These are phyloP conservation scores for Psilocybe azurescens DNA, from an alignment of 768 basidiomycete species.

Conservation along the genomic window DNA sequence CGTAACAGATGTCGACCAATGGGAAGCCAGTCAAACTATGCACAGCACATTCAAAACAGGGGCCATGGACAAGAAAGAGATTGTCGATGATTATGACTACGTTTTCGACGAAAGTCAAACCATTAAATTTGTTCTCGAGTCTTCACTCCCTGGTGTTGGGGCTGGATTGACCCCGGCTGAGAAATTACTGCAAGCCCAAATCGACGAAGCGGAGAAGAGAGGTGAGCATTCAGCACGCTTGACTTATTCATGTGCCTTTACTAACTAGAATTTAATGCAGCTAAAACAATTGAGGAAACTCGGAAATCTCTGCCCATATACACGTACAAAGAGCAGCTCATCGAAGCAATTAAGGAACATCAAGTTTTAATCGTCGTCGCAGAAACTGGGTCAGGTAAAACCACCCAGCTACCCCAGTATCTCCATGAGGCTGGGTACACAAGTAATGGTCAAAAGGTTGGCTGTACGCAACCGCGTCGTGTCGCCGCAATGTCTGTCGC, in stretches of 20 bases:
- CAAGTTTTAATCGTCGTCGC: conserved; percentile 98
- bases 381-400: conserved; percentile 99
- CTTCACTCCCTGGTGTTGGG: conserved; percentile 69
- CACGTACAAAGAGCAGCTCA: conserved; percentile 83
- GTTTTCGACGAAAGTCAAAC: conserved; percentile 99
- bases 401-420: conserved; percentile 97
- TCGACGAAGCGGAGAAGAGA: conserved; percentile 90
- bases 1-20: conserved; percentile 96
- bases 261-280: conserved; percentile 41
- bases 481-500: conserved; percentile 99
- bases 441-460: conserved; percentile 83
- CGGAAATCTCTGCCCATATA: conserved; percentile 95
- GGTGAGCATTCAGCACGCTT: conserved; percentile 51
- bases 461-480: conserved; percentile 97
- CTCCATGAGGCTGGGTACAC: conserved; percentile 98
- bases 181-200: conserved; percentile 83
- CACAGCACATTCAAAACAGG: conserved; percentile 91
- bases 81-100: conserved; percentile 91
- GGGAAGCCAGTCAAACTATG: conserved; percentile 91
- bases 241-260: neutral
- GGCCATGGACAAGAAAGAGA: conserved; percentile 85
- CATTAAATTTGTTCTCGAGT: conserved; percentile 93
- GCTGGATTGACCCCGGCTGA: conserved; percentile 83
- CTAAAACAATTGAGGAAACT: conserved; percentile 89
- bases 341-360: conserved; percentile 87